A percentile compares a stretch with the other conserved stretches of the same genome.
phyloP scores from a whole-genome alignment of 805 yeast genomes.

The Diddensiella caesifluorescens region DNA sequence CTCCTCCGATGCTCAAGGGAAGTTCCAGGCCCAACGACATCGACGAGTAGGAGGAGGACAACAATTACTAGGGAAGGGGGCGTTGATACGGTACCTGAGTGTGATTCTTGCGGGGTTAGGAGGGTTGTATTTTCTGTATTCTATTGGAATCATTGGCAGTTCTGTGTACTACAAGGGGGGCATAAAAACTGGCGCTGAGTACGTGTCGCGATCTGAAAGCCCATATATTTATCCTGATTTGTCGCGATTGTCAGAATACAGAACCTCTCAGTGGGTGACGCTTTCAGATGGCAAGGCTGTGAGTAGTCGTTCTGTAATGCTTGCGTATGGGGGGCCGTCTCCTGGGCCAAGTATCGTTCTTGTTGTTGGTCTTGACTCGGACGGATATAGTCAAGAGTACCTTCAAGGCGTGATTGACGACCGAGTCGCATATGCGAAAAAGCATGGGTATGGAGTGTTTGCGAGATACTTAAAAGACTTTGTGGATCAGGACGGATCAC shows the following conservation, averaged over 20 bases:
- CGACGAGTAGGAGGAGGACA: conserved; percentile 2
- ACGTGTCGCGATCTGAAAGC: conserved; percentile 8
- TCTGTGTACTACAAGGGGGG: conserved; percentile 1
- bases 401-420: conserved; percentile 71
- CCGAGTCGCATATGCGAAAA: conserved; percentile 82
- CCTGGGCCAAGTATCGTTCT: conserved; percentile 43
- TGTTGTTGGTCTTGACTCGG: conserved; percentile 76
- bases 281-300: conserved; percentile 23
- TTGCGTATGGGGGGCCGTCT: conserved; percentile 1
- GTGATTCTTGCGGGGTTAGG: no score
- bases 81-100: no score
- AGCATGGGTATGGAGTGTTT: conserved; percentile 74
- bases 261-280: conserved; percentile 25
- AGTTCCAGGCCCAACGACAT: conserved; percentile 4
- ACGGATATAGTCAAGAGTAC: conserved; percentile 52
- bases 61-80: no score
- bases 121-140: conserved; percentile 1
- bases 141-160: conserved; percentile 4
- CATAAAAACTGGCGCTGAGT: conserved; percentile 16
- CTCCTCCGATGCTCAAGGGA: conserved; percentile 4
- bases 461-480: conserved; percentile 85
- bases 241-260: conserved; percentile 21
- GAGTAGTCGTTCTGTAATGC: conserved; percentile 19
- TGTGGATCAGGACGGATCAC: conserved; percentile 44
- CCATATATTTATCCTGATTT: conserved; percentile 27